Percentiles rank a stretch among this genome's conserved stretches.
Conservation (phyloP, 108 stramenopile genomes). For the Nannochloropsis gaditana region DNA sequence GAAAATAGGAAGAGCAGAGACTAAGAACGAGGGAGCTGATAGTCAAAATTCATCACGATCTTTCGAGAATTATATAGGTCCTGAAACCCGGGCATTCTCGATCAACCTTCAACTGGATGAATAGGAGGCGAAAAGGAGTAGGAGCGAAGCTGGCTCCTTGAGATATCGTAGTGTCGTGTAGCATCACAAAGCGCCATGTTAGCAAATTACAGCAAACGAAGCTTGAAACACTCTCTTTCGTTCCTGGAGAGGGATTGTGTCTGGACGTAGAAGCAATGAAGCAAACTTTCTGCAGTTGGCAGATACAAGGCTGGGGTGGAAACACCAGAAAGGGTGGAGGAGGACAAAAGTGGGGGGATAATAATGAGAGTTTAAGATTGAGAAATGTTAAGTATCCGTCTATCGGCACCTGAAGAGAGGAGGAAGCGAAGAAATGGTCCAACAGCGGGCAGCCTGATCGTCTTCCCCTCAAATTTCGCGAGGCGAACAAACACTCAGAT, state of each 20-base stretch:
- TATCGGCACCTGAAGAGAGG: not conserved
- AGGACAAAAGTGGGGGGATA: not conserved
- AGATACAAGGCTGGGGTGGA: not conserved
- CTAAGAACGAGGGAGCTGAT: not conserved
- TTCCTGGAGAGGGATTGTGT: not conserved
- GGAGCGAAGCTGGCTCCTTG: not conserved
- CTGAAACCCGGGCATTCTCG: too few species aligned
- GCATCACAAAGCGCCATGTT: not conserved
- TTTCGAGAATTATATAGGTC: too few species aligned
- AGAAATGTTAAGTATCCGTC: too few species aligned
- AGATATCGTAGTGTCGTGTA: not conserved
- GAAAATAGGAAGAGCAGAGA: not conserved
- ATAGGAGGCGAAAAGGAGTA: not conserved
- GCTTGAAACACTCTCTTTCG: too few species aligned
- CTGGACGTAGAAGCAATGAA: not conserved
- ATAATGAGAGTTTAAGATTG: not conserved
- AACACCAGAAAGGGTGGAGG: not conserved
- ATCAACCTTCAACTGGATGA: not conserved
- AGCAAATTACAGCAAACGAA: not conserved
- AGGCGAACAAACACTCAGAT: not conserved
- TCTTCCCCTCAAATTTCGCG: not conserved
- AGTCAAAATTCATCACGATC: too few species aligned
- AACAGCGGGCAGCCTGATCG: not conserved
- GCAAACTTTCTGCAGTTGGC: not conserved
- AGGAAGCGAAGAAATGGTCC: not conserved